Percentiles rank a stretch among this genome's conserved stretches.
phyloP scores from a whole-genome alignment of 1,139 yeast species.

The Yamadazyma sp. region DNA sequence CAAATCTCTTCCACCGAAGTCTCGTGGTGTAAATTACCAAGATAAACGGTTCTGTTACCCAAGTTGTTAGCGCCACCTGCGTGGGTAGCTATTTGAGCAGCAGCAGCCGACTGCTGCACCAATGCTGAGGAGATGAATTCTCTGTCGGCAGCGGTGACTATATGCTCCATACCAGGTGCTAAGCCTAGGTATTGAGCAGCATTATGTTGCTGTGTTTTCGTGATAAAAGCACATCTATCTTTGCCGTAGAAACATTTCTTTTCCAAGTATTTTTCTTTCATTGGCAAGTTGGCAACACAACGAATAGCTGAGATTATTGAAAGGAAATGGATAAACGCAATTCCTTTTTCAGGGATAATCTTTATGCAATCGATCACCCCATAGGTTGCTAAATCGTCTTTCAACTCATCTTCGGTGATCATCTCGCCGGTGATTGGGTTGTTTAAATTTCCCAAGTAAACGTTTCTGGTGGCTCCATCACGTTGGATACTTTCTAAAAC shows the following conservation, averaged over 20 bases:
- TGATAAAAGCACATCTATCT: conserved; percentile 71
- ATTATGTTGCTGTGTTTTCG: conserved; percentile 94
- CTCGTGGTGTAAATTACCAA: conserved; percentile 84
- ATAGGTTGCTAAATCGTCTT: conserved; percentile 48
- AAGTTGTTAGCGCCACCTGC: conserved; percentile 78
- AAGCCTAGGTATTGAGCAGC: conserved; percentile 94
- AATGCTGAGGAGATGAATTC: conserved; percentile 60
- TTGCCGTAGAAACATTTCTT: conserved; percentile 62
- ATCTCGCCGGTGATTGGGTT: conserved; percentile 44
- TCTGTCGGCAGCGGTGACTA: conserved; percentile 77
- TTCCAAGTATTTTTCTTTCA: conserved; percentile 54
- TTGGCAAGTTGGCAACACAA: conserved; percentile 58
- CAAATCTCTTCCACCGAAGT: conserved; percentile 90
- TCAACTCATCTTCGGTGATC: conserved; percentile 58
- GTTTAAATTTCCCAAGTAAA: conserved; percentile 75
- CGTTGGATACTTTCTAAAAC: conserved; percentile 74
- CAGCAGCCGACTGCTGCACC: conserved; percentile 69
- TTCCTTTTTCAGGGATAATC: conserved; percentile 57
- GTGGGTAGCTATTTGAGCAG: conserved; percentile 70
- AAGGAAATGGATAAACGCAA: conserved; percentile 62
- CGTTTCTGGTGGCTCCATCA: conserved; percentile 90
- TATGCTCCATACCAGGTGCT: conserved; percentile 86
- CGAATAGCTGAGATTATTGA: conserved; percentile 57
- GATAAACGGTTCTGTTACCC: conserved; percentile 89
- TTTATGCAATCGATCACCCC: conserved; percentile 60